Evolutionary conservation across 768 basidiomycete genomes (phyloP), one percentile per base, ranked within the genome.

Genomic region (Kwoniella dejecticola): DNA sequence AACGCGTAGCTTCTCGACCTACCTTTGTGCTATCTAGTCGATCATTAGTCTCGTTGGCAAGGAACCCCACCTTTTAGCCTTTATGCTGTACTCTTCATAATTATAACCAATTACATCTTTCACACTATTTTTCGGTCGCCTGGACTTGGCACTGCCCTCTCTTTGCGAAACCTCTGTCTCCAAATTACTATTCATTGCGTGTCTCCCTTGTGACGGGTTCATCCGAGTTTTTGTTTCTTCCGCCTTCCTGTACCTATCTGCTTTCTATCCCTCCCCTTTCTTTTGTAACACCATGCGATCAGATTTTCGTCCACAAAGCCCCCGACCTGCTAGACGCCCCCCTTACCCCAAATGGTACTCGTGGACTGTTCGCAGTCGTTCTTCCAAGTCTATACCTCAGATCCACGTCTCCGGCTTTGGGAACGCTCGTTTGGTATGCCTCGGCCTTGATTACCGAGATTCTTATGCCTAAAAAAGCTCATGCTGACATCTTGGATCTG

Each of bases 351-450:
- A 52, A 15, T 60, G 41, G 36, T 48, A 45, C 29, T 45, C 59
- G 11, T 60, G 49, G 48, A 60, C 41, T 26, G 41, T 31, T 17
- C 40, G 50, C 5, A 27, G 13, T 58, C 57, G 57, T 40, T 47
- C 57, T 27, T 29, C 57, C 6, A 29, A 21, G 30, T 47, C 36
- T 13, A 44, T 15, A 19, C n/a, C 52, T 12, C 21, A 54, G 10
- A 2, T 26, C 1, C 24, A 46, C 23, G 21, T 48, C 23, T 47
- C 57, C 31, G 46, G 27, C 49, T 49, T 36, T 30, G 12, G 27
- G 24, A 40, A n/a, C 24, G 8, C 31, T 26, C 42, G 41, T 23
- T 45, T 56, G 44, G 54, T 56, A 45, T 27, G 54, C 54, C 19
- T 26, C 8, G 3, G 17, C 19, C n/a, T n/a, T 50, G 2, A 50